Percentiles rank a stretch among this genome's conserved stretches.
Conservation (phyloP, 768 basidiomycete species). For the Clathrus columnatus region DNA sequence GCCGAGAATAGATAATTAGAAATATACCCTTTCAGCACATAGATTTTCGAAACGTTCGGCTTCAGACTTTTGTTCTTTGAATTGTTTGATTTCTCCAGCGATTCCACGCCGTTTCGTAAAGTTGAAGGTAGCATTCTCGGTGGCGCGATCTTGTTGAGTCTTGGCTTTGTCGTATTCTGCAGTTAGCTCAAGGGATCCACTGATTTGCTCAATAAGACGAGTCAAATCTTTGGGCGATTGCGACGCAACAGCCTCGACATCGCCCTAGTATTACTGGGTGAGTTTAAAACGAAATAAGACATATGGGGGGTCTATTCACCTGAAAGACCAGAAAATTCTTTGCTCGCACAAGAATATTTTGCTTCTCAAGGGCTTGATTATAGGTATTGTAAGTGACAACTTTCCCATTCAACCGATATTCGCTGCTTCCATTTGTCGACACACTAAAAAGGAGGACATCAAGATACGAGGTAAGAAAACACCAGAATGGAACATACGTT, state of each 20-base stretch:
- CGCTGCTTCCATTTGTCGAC: constrained; percentile 76
- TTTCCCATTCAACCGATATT: constrained; percentile 80
- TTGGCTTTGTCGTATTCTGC: constrained; percentile 85
- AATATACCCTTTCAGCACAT: constrained; percentile 59
- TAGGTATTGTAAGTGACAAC: constrained; percentile 82
- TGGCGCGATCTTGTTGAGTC: constrained; percentile 78
- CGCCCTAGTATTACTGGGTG: constrained; percentile 42
- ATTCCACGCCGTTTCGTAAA: constrained; percentile 92
- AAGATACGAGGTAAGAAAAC: not conserved
- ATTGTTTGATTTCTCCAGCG: constrained; percentile 91
- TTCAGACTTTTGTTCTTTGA: constrained; percentile 93
- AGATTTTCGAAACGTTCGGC: constrained; percentile 81
- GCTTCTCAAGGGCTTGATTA: constrained; percentile 75
- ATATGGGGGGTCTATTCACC: constrained; percentile 1
- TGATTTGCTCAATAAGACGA: constrained; percentile 89
- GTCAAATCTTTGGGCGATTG: constrained; percentile 88
- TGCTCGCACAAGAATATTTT: constrained; percentile 96
- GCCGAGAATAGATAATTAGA: too few relatives aligned
- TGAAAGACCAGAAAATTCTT: constrained; percentile 99
- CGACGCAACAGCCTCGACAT: constrained; percentile 95
- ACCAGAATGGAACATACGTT: constrained; percentile 52
- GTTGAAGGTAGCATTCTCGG: constrained; percentile 90
- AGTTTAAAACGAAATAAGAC: not conserved
- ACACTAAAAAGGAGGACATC: constrained; percentile 47
- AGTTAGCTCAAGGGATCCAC: constrained; percentile 85